Evolutionary conservation across 2,329 filamentous ascomycete genomes (phyloP).

Genomic region (Fonsecaea nubica): DNA sequence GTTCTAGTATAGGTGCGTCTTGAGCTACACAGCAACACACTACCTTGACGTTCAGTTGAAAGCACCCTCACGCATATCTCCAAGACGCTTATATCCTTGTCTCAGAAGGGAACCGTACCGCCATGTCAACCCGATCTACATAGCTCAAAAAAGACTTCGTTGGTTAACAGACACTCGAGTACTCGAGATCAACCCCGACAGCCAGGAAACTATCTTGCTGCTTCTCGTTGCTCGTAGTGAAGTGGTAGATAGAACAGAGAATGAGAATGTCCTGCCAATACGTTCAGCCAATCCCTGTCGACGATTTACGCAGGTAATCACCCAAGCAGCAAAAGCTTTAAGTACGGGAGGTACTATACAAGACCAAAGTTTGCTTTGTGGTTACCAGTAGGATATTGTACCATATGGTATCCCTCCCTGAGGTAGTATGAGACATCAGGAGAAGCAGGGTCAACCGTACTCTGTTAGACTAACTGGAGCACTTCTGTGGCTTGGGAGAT

Average conservation of each 20-base stretch:
- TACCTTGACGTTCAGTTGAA: background rate
- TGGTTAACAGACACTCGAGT: background rate
- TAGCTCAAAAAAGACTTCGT: background rate
- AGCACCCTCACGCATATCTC: background rate
- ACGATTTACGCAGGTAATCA: too few relatives aligned
- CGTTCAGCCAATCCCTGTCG: too few relatives aligned
- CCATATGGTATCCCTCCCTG: too few relatives aligned
- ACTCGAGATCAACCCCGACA: background rate
- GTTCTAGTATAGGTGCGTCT: slow-evolving; percentile 5
- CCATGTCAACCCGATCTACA: background rate
- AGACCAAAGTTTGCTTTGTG: too few relatives aligned
- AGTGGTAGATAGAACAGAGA: background rate
- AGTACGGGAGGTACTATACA: too few relatives aligned
- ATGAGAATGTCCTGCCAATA: background rate
- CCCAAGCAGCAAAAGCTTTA: too few relatives aligned
- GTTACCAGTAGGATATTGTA: too few relatives aligned
- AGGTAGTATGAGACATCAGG: too few relatives aligned
- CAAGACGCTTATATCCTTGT: background rate
- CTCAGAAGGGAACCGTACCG: background rate
- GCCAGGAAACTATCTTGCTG: background rate
- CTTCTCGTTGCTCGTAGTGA: background rate
- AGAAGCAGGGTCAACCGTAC: too few relatives aligned
- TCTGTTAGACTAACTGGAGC: too few relatives aligned
- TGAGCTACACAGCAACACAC: background rate
- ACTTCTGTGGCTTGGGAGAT: too few relatives aligned